Evolutionary conservation across 2,329 filamentous ascomycete species (phyloP).

Genomic region (Penicillium verrucosum): DNA sequence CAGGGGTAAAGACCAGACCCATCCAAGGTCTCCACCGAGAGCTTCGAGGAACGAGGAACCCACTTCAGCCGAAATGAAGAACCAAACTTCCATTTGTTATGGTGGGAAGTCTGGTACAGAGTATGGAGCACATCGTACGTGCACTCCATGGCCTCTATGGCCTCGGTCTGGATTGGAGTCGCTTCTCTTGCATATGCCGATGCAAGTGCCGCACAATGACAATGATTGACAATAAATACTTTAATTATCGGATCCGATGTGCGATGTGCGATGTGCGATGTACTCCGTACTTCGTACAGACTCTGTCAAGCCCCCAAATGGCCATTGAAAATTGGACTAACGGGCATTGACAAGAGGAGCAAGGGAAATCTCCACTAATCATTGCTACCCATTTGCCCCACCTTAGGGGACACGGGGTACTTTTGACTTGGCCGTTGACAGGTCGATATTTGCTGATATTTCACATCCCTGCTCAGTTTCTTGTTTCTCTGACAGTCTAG

Average conservation of each 20-base stretch:
- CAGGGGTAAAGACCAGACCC: constrained; percentile 17
- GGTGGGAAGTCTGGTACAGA: background rate
- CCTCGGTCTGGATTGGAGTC: background rate
- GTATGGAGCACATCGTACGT: background rate
- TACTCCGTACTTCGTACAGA: background rate
- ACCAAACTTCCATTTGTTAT: constrained; percentile 7
- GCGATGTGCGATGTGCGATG: background rate
- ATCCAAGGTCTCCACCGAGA: constrained; percentile 24
- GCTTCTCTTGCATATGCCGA: background rate
- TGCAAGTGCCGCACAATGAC: constrained; percentile 3
- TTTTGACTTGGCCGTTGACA: constrained; percentile 17
- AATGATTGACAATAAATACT: constrained; percentile 16
- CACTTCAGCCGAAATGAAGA: constrained; percentile 11
- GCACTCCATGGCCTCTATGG: background rate
- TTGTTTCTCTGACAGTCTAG: constrained; percentile 12
- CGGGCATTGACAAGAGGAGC: constrained; percentile 1
- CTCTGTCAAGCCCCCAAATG: constrained; percentile 9
- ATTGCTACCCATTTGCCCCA: constrained; percentile 3
- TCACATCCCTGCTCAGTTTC: background rate
- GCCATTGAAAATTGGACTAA: constrained; percentile 10
- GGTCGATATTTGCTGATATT: constrained; percentile 9
- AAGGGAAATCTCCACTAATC: constrained; percentile 12
- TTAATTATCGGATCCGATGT: background rate
- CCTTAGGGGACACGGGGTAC: constrained; percentile 3
- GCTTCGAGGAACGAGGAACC: constrained; percentile 7